A percentile compares a stretch with the other conserved stretches of the same genome.
phyloP scores from a whole-genome alignment of 352 stramenopile species.

The Phytophthora hibernalis region DNA sequence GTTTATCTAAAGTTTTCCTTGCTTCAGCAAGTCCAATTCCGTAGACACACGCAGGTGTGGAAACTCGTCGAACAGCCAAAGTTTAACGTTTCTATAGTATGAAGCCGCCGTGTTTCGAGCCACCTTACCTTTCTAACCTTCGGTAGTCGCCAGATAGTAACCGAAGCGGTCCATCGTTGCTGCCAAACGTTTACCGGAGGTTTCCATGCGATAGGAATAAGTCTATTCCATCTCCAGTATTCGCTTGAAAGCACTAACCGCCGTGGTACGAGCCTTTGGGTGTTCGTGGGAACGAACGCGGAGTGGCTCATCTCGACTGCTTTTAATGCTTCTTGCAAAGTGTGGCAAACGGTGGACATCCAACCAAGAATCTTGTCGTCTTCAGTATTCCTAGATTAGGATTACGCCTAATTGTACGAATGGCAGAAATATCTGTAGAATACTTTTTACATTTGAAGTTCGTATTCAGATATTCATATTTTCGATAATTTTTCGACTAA shows the following conservation, averaged over 20 bases:
- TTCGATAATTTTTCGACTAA: no score
- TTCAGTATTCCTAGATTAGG: no score
- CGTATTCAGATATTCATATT: no score
- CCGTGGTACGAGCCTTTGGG: slow-evolving; percentile 13
- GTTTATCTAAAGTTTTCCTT: slow-evolving; percentile 20
- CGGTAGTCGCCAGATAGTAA: slow-evolving; percentile 15
- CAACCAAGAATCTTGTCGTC: no score
- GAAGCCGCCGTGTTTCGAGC: slow-evolving; percentile 14
- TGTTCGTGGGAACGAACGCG: slow-evolving; percentile 20
- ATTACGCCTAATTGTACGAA: no score
- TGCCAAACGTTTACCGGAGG: slow-evolving; percentile 8
- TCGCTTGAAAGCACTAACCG: slow-evolving; percentile 5
- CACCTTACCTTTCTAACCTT: slow-evolving; percentile 23
- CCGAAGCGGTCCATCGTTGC: no score
- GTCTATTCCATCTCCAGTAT: slow-evolving; percentile 12
- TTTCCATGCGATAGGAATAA: not conserved
- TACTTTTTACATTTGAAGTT: no score
- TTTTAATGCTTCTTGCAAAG: no score
- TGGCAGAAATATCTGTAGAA: no score
- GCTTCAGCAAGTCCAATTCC: slow-evolving; percentile 18
- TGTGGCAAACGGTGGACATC: no score
- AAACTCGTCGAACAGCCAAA: slow-evolving; percentile 10
- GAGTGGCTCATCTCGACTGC: no score
- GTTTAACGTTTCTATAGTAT: slow-evolving; percentile 18
- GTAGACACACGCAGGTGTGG: slow-evolving; percentile 7